Conservation (phyloP, 345 rosid genomes). For the Euclidium syriacum region DNA sequence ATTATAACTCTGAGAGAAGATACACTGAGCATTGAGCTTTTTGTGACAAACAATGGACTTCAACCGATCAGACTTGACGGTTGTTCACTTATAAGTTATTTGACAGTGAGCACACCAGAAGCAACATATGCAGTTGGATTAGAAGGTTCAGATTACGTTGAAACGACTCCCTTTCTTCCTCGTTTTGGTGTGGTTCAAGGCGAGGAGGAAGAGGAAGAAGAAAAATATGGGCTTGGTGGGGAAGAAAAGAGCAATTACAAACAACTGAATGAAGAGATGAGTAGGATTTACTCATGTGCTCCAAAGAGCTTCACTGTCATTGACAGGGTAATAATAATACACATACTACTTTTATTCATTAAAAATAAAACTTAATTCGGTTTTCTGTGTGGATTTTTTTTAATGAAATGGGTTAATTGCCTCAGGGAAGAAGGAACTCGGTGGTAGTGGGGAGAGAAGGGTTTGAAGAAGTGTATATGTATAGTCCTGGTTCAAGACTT, state of each 20-base stretch:
- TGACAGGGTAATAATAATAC: slow-evolving; percentile 55
- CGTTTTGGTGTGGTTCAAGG: slow-evolving; percentile 14
- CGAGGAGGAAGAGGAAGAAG: slow-evolving; percentile 25
- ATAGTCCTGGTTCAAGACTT: slow-evolving; percentile 75
- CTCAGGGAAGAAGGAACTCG: slow-evolving; percentile 84
- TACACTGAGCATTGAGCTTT: slow-evolving; percentile 51
- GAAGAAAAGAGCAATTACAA: slow-evolving; percentile 70
- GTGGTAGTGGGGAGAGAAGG: slow-evolving; percentile 62
- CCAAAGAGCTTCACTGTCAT: slow-evolving; percentile 61
- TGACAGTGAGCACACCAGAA: slow-evolving; percentile 81
- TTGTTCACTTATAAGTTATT: slow-evolving; percentile 53
- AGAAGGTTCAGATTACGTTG: slow-evolving; percentile 55
- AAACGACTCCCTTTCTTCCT: slow-evolving; percentile 44
- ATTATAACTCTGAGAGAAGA: slow-evolving; percentile 47
- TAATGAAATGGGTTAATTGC: not conserved
- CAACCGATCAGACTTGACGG: slow-evolving; percentile 44
- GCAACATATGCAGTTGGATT: slow-evolving; percentile 76
- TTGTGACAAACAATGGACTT: slow-evolving; percentile 41
- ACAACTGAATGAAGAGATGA: slow-evolving; percentile 57
- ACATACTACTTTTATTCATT: too few relatives aligned
- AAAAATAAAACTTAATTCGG: not conserved
- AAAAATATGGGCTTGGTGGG: slow-evolving; percentile 24
- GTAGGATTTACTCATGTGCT: slow-evolving; percentile 73
- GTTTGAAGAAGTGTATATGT: slow-evolving; percentile 65
- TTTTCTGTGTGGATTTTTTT: not conserved